A percentile compares a stretch with the other conserved stretches of the same genome.
Conservation (phyloP, 345 rosid species). For the Xanthoceras sorbifolium region DNA sequence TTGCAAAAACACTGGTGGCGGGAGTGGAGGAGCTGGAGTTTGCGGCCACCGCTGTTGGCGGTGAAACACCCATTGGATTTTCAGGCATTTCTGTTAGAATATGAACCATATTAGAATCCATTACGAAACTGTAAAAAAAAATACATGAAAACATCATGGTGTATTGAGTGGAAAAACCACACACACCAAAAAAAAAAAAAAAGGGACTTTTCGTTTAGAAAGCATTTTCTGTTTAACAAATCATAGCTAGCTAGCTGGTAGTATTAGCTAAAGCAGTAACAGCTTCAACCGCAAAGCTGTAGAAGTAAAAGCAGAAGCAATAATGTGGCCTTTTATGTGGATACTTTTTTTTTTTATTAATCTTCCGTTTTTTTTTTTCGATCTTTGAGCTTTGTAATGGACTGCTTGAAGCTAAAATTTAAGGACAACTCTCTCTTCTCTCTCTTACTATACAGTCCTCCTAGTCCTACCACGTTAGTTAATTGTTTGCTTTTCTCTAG, state of each 20-base stretch:
- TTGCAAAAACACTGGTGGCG: constrained; percentile 41
- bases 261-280: constrained; percentile 16
- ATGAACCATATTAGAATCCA: constrained; percentile 1
- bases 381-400: constrained; percentile 27
- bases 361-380: constrained; percentile 21
- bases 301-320: constrained; percentile 34
- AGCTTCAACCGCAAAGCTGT: constrained; percentile 28
- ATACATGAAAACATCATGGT: constrained; percentile 9
- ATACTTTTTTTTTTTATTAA: neutral
- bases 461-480: constrained; percentile 22
- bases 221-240: constrained; percentile 1
- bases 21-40: constrained; percentile 30
- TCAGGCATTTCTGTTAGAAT: constrained; percentile 54
- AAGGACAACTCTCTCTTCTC: constrained; percentile 2
- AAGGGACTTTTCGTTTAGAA: constrained; percentile 6
- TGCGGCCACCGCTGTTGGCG: constrained; percentile 33
- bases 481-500: constrained; percentile 19
- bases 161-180: neutral
- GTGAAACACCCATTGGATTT: constrained; percentile 38
- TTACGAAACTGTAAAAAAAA: neutral
- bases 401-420: neutral
- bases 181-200: constrained; percentile 7
- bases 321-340: constrained; percentile 49
- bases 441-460: neutral
- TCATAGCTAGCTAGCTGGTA: constrained; percentile 9